A percentile compares a stretch with the other conserved stretches of the same genome.
Conservation (phyloP, 352 stramenopile species). For the Peronospora belbahrii region DNA sequence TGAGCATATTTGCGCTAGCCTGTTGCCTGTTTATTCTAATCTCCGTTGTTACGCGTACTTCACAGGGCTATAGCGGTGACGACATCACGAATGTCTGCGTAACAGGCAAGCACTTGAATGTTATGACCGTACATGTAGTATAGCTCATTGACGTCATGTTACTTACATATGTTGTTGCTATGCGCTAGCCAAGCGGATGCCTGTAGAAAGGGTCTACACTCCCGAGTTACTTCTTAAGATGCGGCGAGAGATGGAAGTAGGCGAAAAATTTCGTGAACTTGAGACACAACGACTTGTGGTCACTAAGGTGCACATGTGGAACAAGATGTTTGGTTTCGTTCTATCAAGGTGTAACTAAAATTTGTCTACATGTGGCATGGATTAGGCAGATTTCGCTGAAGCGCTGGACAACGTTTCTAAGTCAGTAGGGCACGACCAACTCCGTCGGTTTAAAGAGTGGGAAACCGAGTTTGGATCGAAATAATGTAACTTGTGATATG, state of each 20-base stretch:
- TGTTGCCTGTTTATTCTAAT: background rate
- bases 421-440: constrained; percentile 68
- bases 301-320: constrained; percentile 37
- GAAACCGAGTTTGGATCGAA: constrained; percentile 80
- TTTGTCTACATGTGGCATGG: background rate
- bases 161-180: background rate
- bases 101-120: constrained; percentile 18
- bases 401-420: constrained; percentile 76
- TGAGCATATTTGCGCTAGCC: background rate
- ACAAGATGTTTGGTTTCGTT: background rate
- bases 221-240: constrained; percentile 55
- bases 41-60: background rate
- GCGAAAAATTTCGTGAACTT: constrained; percentile 31
- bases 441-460: constrained; percentile 70
- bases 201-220: constrained; percentile 70
- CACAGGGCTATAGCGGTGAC: constrained; percentile 47
- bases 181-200: constrained; percentile 68
- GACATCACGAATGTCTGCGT: constrained; percentile 56
- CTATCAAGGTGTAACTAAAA: background rate
- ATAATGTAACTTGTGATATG: constrained; percentile 17
- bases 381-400: constrained; percentile 44
- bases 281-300: constrained; percentile 54
- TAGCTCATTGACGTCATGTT: background rate
- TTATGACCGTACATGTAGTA: background rate
- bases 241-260: constrained; percentile 34